phyloP scores from a whole-genome alignment of 441 rosid species.

The Brassica hybrid region DNA sequence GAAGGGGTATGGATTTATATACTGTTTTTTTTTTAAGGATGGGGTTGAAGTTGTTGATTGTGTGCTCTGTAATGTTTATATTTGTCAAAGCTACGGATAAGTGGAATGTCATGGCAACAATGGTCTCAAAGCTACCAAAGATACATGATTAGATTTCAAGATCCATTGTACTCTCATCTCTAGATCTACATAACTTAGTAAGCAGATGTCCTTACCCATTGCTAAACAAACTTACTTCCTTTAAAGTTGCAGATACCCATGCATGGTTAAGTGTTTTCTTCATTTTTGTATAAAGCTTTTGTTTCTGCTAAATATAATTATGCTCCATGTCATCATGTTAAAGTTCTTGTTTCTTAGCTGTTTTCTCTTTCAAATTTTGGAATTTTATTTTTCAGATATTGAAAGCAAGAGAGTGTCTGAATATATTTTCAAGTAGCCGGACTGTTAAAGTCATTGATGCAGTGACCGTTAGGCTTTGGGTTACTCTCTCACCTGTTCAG shows the following conservation, averaged over 20 bases:
- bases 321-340: conserved; percentile 26
- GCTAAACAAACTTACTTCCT: conserved; percentile 36
- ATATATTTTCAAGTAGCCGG: too few relatives aligned
- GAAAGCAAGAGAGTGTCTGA: too few relatives aligned
- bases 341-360: conserved; percentile 2
- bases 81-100: conserved; percentile 69
- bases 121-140: conserved; percentile 83
- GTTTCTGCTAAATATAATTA: background rate
- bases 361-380: too few relatives aligned
- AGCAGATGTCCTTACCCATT: conserved; percentile 27
- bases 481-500: too few relatives aligned
- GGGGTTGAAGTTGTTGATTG: conserved; percentile 81
- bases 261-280: conserved; percentile 48
- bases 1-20: conserved; percentile 13
- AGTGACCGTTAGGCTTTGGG: too few relatives aligned
- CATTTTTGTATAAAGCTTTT: conserved; percentile 23
- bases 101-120: conserved; percentile 84
- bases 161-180: conserved; percentile 19
- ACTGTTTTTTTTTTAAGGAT: conserved; percentile 54
- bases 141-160: conserved; percentile 60
- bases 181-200: background rate
- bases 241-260: conserved; percentile 52
- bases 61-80: conserved; percentile 85
- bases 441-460: too few relatives aligned
- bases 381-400: too few relatives aligned